Base-by-base conservation (phyloP, 2,329 filamentous ascomycete species). In the Aspergillus awamori region DNA sequence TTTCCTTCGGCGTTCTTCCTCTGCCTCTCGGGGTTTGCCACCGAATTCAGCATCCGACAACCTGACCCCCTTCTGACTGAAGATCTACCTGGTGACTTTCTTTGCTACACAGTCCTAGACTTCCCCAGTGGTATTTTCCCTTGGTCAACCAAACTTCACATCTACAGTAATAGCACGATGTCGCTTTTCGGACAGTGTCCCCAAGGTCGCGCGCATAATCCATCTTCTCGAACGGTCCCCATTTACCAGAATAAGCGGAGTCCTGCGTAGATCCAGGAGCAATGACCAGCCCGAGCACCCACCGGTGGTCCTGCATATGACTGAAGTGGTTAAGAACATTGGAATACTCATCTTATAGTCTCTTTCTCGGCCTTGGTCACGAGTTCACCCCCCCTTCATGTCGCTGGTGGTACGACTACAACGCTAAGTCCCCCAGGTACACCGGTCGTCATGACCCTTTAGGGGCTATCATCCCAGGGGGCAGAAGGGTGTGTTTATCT, bases 181-280 rank as follows among this genome's bases (percentile, higher is more conserved):
- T 17, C 15, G 22, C 24, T 20, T 20, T 20, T 20, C 20, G 20
- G 20, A 20, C 20, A 20, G 20, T 30, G n/a, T 15, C 47, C 47
- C 47, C 47, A 51, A 30, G 26, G 47, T 51, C 26, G 47, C 47
- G 26, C 47, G 41, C 41, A 51, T 51, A 28, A 28, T 7, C n/a
- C 47, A 15, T 28, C 47, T 26, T 11, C 39, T 47, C 26, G n/a
- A 47, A 17, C 33, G 38, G 53, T 30, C 53, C 53, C 43, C 53
- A 30, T 55, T 57, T 60, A 41, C 49, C 48, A 24, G 52, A 59
- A 56, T 38, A 24, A 60, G 58, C 54, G 58, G 58, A 63, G 39
- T 57, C 57, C 24, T 30, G 24, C 53, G 61, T 58, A 63, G 61
- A 63, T 61, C 61, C n/a, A 48, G 48, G 30, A 58, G 61, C 58